Base-by-base conservation (phyloP, 257 asterid genomes). In the Phtheirospermum japonicum region DNA sequence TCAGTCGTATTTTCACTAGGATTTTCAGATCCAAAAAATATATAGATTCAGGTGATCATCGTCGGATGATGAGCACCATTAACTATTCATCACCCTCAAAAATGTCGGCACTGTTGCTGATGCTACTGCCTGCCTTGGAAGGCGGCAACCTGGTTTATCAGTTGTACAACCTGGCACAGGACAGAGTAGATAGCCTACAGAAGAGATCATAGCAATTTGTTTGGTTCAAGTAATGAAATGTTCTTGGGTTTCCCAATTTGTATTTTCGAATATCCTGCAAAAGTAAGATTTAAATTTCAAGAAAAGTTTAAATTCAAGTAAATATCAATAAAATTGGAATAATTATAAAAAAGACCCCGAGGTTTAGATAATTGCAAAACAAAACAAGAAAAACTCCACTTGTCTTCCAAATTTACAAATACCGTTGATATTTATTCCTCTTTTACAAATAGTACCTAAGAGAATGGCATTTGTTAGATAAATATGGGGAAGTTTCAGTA, bases 151-250 rank as follows among this genome's bases (percentile, higher is more conserved):
- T n/a, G n/a, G n/a, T n/a, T n/a, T n/a, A n/a, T n/a, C n/a, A n/a
- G n/a, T n/a, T n/a, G n/a, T n/a, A n/a, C n/a, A n/a, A n/a, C n/a
- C n/a, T n/a, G n/a, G n/a, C n/a, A n/a, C n/a, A n/a, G n/a, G n/a
- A n/a, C n/a, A n/a, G n/a, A n/a, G n/a, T n/a, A n/a, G n/a, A n/a
- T n/a, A n/a, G n/a, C n/a, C n/a, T n/a, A n/a, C n/a, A n/a, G n/a
- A n/a, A n/a, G n/a, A 93, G 81, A 64, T 86, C 82, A 57, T 61
- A 77, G 90, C 95, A 86, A 67, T 85, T 89, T 26, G 99, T 57
- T 80, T 93, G 99, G 75, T 93, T 93, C 71, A 93, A 81, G 71
- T 93, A 93, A 71, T 93, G 99, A 71, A 86, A 93, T 23, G 94
- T 79, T 75, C 91, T 87, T 31, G 95, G 96, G 70, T 87, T 76